These are phyloP conservation scores for Chlorella sp. DNA, from an alignment of 139 green algal genomes.

Conservation along the genomic window DNA sequence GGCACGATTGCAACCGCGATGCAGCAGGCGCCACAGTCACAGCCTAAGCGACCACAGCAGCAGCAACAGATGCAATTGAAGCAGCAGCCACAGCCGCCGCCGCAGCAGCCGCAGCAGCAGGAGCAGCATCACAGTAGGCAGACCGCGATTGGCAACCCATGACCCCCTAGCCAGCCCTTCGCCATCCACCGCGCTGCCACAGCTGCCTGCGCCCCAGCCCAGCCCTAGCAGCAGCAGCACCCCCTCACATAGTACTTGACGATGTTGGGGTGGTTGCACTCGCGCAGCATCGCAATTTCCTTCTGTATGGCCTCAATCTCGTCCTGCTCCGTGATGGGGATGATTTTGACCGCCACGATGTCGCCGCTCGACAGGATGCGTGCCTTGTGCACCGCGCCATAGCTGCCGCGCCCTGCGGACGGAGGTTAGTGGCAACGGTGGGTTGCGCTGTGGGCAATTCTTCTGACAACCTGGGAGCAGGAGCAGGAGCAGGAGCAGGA, in stretches of 20 bases:
- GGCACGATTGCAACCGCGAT: too few species aligned
- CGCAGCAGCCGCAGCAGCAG: too few species aligned
- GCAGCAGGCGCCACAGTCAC: too few species aligned
- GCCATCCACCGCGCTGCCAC: background rate
- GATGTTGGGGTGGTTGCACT: conserved; percentile 97
- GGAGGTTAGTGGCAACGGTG: background rate
- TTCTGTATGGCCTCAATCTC: conserved; percentile 70
- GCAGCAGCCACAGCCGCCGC: too few species aligned
- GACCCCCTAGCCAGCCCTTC: background rate
- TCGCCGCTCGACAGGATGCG: conserved; percentile 60
- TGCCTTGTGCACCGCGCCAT: conserved; percentile 90
- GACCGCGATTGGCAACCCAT: too few species aligned
- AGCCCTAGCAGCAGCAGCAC: too few species aligned
- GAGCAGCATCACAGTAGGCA: too few species aligned
- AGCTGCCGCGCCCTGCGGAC: conserved; percentile 73
- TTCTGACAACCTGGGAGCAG: background rate
- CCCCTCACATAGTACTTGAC: conserved; percentile 70
- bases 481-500: background rate
- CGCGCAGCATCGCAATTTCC: conserved; percentile 85
- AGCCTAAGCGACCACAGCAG: too few species aligned
- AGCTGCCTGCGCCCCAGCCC: background rate
- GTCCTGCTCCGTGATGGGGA: conserved; percentile 69
- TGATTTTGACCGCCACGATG: conserved; percentile 90
- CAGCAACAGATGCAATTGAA: too few species aligned
- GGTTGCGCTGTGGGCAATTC: too few species aligned